Conservation (phyloP, 176 grass and related monocot genomes). For the Tillandsia leiboldiana region DNA sequence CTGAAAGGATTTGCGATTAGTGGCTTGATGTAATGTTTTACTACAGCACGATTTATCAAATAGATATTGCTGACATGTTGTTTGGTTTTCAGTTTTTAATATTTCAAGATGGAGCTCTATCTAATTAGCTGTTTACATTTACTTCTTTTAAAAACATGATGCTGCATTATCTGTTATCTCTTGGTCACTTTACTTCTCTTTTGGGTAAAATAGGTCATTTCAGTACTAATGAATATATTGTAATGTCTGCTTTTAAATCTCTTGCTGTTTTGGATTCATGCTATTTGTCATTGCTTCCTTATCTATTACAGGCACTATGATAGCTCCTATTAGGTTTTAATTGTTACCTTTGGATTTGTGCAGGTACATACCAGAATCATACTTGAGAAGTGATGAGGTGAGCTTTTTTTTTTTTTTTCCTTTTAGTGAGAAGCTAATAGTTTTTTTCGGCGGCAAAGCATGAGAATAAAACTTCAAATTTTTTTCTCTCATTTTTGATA, state of each 20-base stretch:
- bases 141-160: no score
- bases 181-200: neutral
- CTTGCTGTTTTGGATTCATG: neutral
- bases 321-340: constrained; percentile 6
- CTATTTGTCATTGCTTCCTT: constrained; percentile 11
- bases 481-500: neutral
- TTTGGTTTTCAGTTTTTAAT: no score
- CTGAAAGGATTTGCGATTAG: no score
- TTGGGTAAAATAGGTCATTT: neutral
- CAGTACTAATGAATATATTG: neutral
- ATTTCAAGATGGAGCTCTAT: no score
- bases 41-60: no score
- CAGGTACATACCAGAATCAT: constrained; percentile 27
- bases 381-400: constrained; percentile 30
- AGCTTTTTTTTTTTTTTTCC: constrained; percentile 9
- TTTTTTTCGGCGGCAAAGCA: neutral
- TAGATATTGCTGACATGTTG: no score
- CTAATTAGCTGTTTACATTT: no score
- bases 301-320: neutral
- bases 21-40: no score
- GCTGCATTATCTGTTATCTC: neutral
- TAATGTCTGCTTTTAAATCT: neutral
- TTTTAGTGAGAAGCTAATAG: neutral
- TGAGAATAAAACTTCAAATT: neutral
- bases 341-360: constrained; percentile 17